phyloP scores from a whole-genome alignment of 1,284 basidiomycete species.

The Caloboletus firmus region DNA sequence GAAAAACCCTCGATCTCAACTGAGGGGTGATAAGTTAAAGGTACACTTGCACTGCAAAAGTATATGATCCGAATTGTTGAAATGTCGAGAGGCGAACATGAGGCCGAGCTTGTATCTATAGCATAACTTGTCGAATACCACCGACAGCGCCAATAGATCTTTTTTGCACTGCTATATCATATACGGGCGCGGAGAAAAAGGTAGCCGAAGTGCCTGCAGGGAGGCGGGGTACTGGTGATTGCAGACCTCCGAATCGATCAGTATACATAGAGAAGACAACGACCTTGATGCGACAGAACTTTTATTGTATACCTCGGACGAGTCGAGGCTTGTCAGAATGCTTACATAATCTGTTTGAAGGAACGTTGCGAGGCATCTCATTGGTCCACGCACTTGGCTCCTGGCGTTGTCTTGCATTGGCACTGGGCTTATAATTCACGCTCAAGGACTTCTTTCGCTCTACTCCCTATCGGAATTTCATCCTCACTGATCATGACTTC shows the following conservation, averaged over 20 bases:
- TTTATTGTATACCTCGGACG: no score
- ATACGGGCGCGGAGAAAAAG: neutral
- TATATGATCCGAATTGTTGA: constrained; percentile 14
- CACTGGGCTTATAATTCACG: constrained; percentile 1
- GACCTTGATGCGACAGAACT: no score
- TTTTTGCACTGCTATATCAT: no score
- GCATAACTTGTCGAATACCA: constrained; percentile 1
- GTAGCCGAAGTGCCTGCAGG: neutral
- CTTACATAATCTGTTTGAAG: no score
- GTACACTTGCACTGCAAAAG: constrained; percentile 8
- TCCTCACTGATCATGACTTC: constrained; percentile 19
- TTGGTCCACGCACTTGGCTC: constrained; percentile 10
- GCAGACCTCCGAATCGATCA: no score
- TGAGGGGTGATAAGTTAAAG: constrained; percentile 4
- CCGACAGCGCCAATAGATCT: no score
- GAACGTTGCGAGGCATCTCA: no score
- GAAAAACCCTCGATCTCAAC: constrained; percentile 8
- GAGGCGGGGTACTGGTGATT: neutral
- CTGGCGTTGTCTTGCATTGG: constrained; percentile 3
- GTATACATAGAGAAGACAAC: no score
- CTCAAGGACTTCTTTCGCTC: neutral
- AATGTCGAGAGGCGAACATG: neutral
- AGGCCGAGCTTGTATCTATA: neutral
- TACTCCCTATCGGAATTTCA: neutral
- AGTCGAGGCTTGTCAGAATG: no score